Evolutionary conservation across 495 filamentous ascomycete genomes (phyloP).

Genomic region (Parmelia sp.): DNA sequence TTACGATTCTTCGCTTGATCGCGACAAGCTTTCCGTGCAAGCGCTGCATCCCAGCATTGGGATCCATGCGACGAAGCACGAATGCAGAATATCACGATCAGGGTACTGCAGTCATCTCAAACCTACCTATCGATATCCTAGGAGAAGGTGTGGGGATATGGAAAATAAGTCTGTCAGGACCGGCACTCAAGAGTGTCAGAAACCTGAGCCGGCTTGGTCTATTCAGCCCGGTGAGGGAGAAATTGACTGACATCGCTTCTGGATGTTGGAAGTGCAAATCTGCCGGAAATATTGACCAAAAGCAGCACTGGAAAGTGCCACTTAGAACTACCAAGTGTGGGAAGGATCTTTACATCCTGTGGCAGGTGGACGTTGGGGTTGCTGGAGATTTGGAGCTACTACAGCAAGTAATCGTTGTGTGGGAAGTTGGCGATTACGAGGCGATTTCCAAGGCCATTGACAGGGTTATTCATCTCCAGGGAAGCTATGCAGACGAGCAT

Average conservation of each 20-base stretch:
- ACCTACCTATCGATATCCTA: slow-evolving; percentile 24
- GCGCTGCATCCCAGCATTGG: slow-evolving; percentile 20
- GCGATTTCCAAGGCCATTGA: neutral
- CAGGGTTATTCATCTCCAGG: slow-evolving; percentile 22
- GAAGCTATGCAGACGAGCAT: slow-evolving; percentile 16
- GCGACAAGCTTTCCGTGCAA: slow-evolving; percentile 27
- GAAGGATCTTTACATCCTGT: slow-evolving; percentile 28
- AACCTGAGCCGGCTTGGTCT: slow-evolving; percentile 16
- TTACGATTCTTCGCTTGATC: slow-evolving; percentile 16
- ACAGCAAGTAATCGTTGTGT: slow-evolving; percentile 28
- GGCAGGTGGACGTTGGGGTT: slow-evolving; percentile 36
- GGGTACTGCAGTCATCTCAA: neutral
- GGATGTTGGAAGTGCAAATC: slow-evolving; percentile 25
- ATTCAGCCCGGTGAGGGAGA: slow-evolving; percentile 20
- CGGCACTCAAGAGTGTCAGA: slow-evolving; percentile 31
- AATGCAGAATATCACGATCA: too few relatives aligned
- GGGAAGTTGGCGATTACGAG: slow-evolving; percentile 2
- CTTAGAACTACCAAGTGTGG: slow-evolving; percentile 15
- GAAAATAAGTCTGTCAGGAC: slow-evolving; percentile 36
- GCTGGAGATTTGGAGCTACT: slow-evolving; percentile 22
- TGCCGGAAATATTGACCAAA: slow-evolving; percentile 17
- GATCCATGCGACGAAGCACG: neutral
- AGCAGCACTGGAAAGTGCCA: slow-evolving; percentile 21
- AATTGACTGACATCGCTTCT: slow-evolving; percentile 31
- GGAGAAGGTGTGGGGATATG: slow-evolving; percentile 33